A percentile compares a stretch with the other conserved stretches of the same genome.
Conservation (phyloP, 805 yeast genomes). For the Nakazawaea ishiwadae region DNA sequence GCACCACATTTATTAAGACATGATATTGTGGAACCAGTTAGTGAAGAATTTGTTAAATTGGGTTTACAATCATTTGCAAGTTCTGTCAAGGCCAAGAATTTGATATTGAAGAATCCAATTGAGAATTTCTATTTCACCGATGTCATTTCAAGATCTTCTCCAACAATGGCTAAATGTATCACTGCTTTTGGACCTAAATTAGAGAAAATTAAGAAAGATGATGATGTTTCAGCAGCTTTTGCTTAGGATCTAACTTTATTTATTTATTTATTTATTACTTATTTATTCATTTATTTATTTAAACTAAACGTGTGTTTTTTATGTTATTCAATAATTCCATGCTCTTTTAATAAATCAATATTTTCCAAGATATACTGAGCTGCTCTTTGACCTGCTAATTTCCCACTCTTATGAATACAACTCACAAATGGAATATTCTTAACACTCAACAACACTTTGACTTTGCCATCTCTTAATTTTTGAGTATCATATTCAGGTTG, state of each 20-base stretch:
- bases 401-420: conserved; percentile 29
- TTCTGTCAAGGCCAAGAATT: conserved; percentile 32
- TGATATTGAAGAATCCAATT: conserved; percentile 62
- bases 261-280: conserved; percentile 13
- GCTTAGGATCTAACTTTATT: conserved; percentile 16
- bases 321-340: conserved; percentile 1
- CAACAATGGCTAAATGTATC: conserved; percentile 87
- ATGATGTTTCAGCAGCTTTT: conserved; percentile 27
- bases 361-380: conserved; percentile 28
- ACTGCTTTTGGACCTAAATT: conserved; percentile 64
- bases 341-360: conserved; percentile 14
- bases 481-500: conserved; percentile 29
- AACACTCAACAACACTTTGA: conserved; percentile 23
- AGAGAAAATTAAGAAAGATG: conserved; percentile 50
- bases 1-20: conserved; percentile 80
- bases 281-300: conserved; percentile 13
- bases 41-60: conserved; percentile 48
- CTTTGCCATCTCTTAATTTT: conserved; percentile 17
- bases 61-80: conserved; percentile 46
- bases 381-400: conserved; percentile 33
- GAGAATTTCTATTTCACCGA: conserved; percentile 86
- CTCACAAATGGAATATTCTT: conserved; percentile 28
- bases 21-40: conserved; percentile 68
- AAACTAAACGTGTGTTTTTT: conserved; percentile 1
- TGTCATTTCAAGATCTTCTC: conserved; percentile 80